Base-by-base conservation (phyloP, 495 filamentous ascomycete species). In the Corynascus novoguineensis region DNA sequence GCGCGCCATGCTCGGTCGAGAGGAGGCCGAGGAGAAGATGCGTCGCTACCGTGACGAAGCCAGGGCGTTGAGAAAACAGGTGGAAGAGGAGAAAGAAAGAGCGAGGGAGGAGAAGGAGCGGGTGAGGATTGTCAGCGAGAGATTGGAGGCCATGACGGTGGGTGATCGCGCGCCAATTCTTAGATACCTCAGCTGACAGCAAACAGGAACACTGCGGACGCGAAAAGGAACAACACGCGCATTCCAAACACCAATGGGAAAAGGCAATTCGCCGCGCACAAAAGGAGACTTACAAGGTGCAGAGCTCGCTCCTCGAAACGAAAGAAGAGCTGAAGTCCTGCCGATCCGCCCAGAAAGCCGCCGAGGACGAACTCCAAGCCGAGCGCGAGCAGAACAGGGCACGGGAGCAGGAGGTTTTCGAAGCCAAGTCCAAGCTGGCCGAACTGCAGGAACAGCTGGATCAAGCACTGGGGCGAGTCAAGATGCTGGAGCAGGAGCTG, bases 261-360 rank as follows among this genome's bases (percentile, higher is more conserved):
- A 95, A 93, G 63, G 90, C 95, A 66, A 84, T 92, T 34, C 75
- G 87, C 44, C 83, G 86, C 46, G 82, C 86, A n/a, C 77, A 87
- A 29, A 95, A 92, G 69, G 89, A 93, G 62, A 85, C 86, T 0
- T 95, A 90, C 74, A 92, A 89, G 48, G 82, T 86, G 4, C 88
- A 89, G 12, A 91, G 88, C 14, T 73, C 76, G 3, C 65, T 89
- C 14, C 85, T 93, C 21, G 90, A 95, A 63, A 61, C 85, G 12
- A 90, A 95, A 65, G 89, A 95, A 59, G 89, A 96, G 63, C 71
- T 92, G 53, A 92, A 92, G 63, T 71, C 85, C 5, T 71, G 79
- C 3, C 83, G 86, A 55, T 77, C 78, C 17, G 78, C 72, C 11
- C 68, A 64, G 35, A 75, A 73, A 50, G 41, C 69, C 1, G 49